These are phyloP conservation scores for Neocucurbitaria cava DNA, from an alignment of 2,329 filamentous ascomycete genomes.

Conservation along the genomic window DNA sequence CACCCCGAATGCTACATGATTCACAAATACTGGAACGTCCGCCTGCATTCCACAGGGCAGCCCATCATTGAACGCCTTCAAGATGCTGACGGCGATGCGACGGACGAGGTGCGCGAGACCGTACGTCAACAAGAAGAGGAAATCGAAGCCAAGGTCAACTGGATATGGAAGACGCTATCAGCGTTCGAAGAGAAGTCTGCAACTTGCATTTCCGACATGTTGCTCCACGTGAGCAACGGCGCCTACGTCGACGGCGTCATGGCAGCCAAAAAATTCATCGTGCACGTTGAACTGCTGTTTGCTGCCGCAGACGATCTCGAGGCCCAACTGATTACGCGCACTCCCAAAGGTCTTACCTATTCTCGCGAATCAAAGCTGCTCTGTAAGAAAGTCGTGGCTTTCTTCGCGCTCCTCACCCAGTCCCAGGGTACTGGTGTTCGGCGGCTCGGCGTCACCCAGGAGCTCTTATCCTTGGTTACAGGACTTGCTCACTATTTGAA, in stretches of 20 bases:
- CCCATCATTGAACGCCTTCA: conserved; percentile 46
- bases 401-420: conserved; percentile 93
- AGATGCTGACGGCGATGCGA: conserved; percentile 61
- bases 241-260: conserved; percentile 94
- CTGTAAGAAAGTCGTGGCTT: conserved; percentile 99
- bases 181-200: conserved; percentile 97
- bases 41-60: conserved; percentile 63
- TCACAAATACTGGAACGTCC: conserved; percentile 99
- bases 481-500: conserved; percentile 97
- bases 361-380: conserved; percentile 95
- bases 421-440: conserved; percentile 89
- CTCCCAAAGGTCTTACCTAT: conserved; percentile 86
- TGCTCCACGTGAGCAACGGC: conserved; percentile 96
- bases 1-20: conserved; percentile 99
- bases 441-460: conserved; percentile 94
- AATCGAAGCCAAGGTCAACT: conserved; percentile 97
- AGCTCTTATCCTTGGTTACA: conserved; percentile 95
- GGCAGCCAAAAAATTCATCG: conserved; percentile 94
- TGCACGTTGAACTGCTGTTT: conserved; percentile 93
- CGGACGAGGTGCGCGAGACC: conserved; percentile 72
- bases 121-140: conserved; percentile 88
- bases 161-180: conserved; percentile 97
- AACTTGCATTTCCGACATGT: conserved; percentile 98
- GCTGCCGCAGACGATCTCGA: conserved; percentile 86
- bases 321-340: conserved; percentile 69